Conservation (phyloP, 768 basidiomycete species). For the Collybia sordida region DNA sequence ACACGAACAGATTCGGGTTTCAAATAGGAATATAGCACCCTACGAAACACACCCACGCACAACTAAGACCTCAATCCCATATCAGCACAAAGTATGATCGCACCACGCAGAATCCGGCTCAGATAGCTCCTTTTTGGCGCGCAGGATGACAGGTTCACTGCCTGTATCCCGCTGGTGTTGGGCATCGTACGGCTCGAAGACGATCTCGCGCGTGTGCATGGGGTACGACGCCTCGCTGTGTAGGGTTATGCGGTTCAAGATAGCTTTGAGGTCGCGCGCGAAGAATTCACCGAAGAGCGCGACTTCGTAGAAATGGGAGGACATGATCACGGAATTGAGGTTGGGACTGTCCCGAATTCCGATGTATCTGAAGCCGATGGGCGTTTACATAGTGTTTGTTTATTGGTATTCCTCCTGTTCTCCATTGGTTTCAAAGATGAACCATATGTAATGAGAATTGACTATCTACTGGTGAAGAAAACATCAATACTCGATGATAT, state of each 20-base stretch:
- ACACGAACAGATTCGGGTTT: slow-evolving; percentile 84
- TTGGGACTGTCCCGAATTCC: neutral
- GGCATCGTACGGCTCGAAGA: slow-evolving; percentile 79
- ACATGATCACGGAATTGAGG: slow-evolving; percentile 30
- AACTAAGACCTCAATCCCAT: neutral
- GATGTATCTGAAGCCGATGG: too few relatives aligned
- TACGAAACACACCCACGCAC: slow-evolving; percentile 25
- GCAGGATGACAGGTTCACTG: slow-evolving; percentile 64
- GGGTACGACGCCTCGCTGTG: slow-evolving; percentile 75
- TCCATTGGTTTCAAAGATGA: too few relatives aligned
- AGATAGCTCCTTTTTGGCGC: slow-evolving; percentile 73
- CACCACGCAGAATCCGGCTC: slow-evolving; percentile 68
- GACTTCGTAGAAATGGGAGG: slow-evolving; percentile 72
- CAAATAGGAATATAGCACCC: slow-evolving; percentile 77
- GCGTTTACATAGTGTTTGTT: too few relatives aligned
- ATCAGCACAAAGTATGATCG: slow-evolving; percentile 15
- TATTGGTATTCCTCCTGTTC: too few relatives aligned
- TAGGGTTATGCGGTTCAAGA: slow-evolving; percentile 80
- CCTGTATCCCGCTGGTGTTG: slow-evolving; percentile 59
- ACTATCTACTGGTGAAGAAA: too few relatives aligned
- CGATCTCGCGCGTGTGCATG: slow-evolving; percentile 74
- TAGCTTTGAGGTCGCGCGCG: slow-evolving; percentile 68
- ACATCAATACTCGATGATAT: too few relatives aligned
- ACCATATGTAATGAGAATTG: too few relatives aligned
- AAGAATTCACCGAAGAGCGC: slow-evolving; percentile 84